phyloP scores from a whole-genome alignment of 345 rosid genomes.

The Rhizophora mangle region DNA sequence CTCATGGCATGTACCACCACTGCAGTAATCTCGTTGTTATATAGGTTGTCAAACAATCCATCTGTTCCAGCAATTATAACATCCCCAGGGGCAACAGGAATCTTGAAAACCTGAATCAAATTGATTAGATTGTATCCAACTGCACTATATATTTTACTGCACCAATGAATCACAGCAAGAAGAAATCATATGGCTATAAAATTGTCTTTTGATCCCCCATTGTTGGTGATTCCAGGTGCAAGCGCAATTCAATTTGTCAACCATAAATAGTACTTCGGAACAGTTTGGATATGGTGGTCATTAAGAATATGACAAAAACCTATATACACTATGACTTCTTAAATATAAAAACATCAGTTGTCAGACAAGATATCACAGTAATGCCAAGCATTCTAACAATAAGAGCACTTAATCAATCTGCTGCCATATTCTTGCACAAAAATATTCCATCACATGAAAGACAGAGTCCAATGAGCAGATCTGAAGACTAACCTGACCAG shows the following conservation, averaged over 20 bases:
- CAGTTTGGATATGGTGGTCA: background rate
- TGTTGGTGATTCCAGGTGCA: background rate
- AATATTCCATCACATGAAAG: background rate
- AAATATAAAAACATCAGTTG: background rate
- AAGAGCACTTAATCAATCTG: background rate
- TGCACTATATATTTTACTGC: background rate
- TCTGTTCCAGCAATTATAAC: conserved; percentile 89
- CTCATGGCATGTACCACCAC: conserved; percentile 91
- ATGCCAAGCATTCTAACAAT: background rate
- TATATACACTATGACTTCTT: background rate
- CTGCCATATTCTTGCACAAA: background rate
- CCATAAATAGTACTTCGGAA: too few relatives aligned
- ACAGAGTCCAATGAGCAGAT: background rate
- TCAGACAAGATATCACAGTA: background rate
- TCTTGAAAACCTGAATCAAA: conserved; percentile 60
- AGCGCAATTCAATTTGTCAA: background rate
- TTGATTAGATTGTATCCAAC: background rate
- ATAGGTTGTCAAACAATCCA: conserved; percentile 91
- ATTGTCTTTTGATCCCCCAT: background rate
- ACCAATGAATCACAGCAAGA: background rate
- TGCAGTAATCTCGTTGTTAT: conserved; percentile 94
- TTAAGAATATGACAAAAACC: background rate
- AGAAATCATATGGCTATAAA: background rate
- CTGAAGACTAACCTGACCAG: conserved; percentile 67
- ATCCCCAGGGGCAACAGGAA: conserved; percentile 90